Percentiles rank a stretch among this genome's conserved stretches.
phyloP scores from a whole-genome alignment of 768 basidiomycete species.

The Gymnopilus dilepis region DNA sequence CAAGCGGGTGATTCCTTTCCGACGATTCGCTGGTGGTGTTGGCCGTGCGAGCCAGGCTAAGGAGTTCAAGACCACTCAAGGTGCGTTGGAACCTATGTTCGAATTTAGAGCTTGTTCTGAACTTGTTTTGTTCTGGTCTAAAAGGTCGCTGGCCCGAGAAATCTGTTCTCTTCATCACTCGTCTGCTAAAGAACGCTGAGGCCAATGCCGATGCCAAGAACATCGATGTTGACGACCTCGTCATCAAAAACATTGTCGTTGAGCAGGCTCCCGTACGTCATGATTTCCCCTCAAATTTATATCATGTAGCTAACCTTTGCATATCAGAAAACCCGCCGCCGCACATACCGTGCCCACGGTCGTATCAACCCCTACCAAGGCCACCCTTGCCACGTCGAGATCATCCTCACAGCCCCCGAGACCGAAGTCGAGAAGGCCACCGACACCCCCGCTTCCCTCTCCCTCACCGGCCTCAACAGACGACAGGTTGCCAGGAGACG shows the following conservation, averaged over 20 bases:
- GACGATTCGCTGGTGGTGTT: constrained; percentile 93
- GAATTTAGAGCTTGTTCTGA: background rate
- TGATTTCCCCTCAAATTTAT: background rate
- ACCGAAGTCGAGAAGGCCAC: constrained; percentile 92
- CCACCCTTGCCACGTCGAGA: constrained; percentile 95
- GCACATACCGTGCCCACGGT: constrained; percentile 98
- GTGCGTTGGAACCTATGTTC: constrained; percentile 49
- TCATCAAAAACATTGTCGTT: constrained; percentile 96
- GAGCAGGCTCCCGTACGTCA: constrained; percentile 94
- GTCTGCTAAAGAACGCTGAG: constrained; percentile 98
- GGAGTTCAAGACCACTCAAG: constrained; percentile 96
- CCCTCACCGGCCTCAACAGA: constrained; percentile 77
- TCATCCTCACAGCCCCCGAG: constrained; percentile 82
- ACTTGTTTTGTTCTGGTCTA: constrained; percentile 7
- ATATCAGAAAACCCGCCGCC: constrained; percentile 92
- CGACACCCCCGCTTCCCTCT: constrained; percentile 64
- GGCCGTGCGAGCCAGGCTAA: constrained; percentile 95
- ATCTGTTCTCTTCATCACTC: constrained; percentile 93
- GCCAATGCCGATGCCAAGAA: constrained; percentile 99
- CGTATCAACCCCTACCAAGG: constrained; percentile 99
- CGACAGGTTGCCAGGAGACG: constrained; percentile 87
- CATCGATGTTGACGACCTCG: constrained; percentile 89
- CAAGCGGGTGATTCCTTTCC: constrained; percentile 96
- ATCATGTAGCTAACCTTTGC: constrained; percentile 9
- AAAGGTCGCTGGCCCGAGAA: constrained; percentile 99